phyloP scores from a whole-genome alignment of 495 filamentous ascomycete genomes.

The Cladorrhinum samala region DNA sequence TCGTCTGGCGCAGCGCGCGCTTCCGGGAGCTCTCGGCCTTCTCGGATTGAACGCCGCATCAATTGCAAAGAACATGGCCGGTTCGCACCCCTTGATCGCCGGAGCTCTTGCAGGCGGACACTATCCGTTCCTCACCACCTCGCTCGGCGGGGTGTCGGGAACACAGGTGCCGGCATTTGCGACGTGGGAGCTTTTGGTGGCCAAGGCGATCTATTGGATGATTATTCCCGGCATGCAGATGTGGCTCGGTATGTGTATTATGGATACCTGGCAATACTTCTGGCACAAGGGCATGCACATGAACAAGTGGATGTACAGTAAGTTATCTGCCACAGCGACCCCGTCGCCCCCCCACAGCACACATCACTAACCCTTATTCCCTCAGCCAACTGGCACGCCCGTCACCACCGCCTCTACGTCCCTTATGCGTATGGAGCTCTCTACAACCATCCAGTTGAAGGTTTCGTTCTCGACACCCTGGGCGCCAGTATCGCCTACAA shows the following conservation, averaged over 20 bases:
- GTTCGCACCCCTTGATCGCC: slow-evolving; percentile 56
- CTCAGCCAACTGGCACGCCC: slow-evolving; percentile 78
- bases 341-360: background rate
- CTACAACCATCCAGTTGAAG: slow-evolving; percentile 93
- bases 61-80: slow-evolving; percentile 50
- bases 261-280: slow-evolving; percentile 98
- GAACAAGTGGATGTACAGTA: slow-evolving; percentile 95
- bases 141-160: slow-evolving; percentile 39
- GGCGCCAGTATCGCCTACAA: slow-evolving; percentile 80
- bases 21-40: slow-evolving; percentile 53
- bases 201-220: slow-evolving; percentile 71
- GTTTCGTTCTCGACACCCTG: slow-evolving; percentile 84
- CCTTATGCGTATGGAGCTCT: slow-evolving; percentile 96
- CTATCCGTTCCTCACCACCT: slow-evolving; percentile 54
- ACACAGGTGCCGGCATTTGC: slow-evolving; percentile 49
- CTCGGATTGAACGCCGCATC: slow-evolving; percentile 52
- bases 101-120: slow-evolving; percentile 64
- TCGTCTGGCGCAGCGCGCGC: slow-evolving; percentile 59
- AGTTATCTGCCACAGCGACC: slow-evolving; percentile 27
- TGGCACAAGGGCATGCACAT: slow-evolving; percentile 89
- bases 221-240: slow-evolving; percentile 72
- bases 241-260: slow-evolving; percentile 58
- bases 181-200: slow-evolving; percentile 69
- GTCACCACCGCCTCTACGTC: slow-evolving; percentile 92
- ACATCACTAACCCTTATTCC: background rate